Conservation (phyloP, 2,329 filamentous ascomycete genomes). For the Pseudocercospora cruenta region DNA sequence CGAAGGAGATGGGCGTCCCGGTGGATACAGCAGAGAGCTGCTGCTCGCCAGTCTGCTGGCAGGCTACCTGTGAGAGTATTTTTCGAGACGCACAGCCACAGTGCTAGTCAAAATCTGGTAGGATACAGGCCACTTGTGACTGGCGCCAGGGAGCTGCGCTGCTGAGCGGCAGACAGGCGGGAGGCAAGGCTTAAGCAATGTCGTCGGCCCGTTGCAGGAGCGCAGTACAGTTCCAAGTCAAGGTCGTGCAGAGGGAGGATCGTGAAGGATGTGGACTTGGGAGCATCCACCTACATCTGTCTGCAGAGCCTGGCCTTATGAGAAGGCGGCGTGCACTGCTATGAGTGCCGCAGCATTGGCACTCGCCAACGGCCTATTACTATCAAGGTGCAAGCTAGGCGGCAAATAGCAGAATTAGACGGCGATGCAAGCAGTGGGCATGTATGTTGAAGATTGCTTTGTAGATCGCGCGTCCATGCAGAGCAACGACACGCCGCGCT, state of each 20-base stretch:
- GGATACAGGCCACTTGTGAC: constrained; percentile 1
- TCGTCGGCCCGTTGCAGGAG: constrained; percentile 14
- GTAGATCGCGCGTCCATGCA: constrained; percentile 11
- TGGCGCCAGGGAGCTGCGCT: background rate
- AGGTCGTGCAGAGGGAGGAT: constrained; percentile 10
- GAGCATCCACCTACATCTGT: background rate
- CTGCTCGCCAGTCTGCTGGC: constrained; percentile 6
- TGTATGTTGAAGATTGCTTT: constrained; percentile 7
- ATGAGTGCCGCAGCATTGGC: background rate
- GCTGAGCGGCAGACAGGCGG: background rate
- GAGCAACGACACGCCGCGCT: background rate
- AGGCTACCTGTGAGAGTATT: constrained; percentile 10
- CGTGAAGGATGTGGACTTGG: background rate
- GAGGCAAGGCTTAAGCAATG: background rate
- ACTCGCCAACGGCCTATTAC: background rate
- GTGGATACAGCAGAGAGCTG: constrained; percentile 3
- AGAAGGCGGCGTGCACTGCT: background rate
- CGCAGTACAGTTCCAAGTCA: constrained; percentile 4
- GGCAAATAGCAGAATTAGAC: constrained; percentile 8
- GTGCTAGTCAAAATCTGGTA: constrained; percentile 1
- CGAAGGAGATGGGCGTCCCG: constrained; percentile 12
- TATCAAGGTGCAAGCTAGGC: constrained; percentile 15
- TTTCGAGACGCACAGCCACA: constrained; percentile 23
- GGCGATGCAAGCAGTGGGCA: constrained; percentile 5
- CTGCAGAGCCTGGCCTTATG: constrained; percentile 3